phyloP scores from a whole-genome alignment of 1,284 basidiomycete genomes.

The Trichosporon faecale region DNA sequence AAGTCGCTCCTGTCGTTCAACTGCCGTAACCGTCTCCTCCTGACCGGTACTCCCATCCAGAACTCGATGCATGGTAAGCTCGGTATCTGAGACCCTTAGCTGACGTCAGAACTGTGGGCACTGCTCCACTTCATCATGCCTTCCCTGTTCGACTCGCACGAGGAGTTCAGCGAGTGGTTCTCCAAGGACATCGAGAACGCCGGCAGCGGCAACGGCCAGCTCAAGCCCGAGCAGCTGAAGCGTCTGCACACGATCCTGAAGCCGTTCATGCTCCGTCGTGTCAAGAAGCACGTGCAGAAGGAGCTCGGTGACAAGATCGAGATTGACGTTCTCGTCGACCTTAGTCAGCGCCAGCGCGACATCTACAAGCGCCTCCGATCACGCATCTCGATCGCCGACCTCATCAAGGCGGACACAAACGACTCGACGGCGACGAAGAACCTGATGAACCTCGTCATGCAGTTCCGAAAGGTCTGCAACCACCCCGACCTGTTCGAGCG shows the following conservation, averaged over 20 bases:
- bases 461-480: constrained; percentile 99
- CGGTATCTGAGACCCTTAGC: neutral
- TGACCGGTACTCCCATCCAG: constrained; percentile 98
- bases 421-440: constrained; percentile 60
- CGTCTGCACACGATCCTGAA: constrained; percentile 98
- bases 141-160: constrained; percentile 96
- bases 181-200: constrained; percentile 98
- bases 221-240: constrained; percentile 94
- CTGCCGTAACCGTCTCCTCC: constrained; percentile 88
- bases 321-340: constrained; percentile 89
- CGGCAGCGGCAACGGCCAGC: constrained; percentile 63
- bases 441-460: constrained; percentile 99
- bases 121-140: constrained; percentile 99
- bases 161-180: constrained; percentile 99
- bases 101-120: constrained; percentile 86
- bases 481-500: constrained; percentile 98
- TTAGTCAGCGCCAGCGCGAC: constrained; percentile 89
- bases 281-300: constrained; percentile 98
- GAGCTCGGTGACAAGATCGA: constrained; percentile 99
- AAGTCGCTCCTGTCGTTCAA: constrained; percentile 95
- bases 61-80: constrained; percentile 96
- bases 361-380: constrained; percentile 87
- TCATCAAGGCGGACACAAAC: constrained; percentile 88
- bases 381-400: constrained; percentile 91
- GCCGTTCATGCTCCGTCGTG: constrained; percentile 96